Base-by-base conservation (phyloP, 352 stramenopile genomes). In the Thalassiosira mediterranea region DNA sequence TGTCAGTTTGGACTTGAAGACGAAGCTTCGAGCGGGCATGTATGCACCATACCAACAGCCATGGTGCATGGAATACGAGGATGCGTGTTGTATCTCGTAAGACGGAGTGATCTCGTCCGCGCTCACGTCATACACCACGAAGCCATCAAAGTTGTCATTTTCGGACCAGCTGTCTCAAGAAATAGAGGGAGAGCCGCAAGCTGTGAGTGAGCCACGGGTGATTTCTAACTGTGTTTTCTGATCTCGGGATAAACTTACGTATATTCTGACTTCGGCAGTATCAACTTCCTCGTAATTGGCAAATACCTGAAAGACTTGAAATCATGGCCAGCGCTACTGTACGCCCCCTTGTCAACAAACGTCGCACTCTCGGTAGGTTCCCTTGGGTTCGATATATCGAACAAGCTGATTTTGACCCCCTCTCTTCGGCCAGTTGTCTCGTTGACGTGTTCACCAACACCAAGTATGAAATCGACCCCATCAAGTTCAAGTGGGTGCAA, bases 1-100 rank as follows among this genome's bases (percentile, higher is more conserved):
- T 32, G 85, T 88, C 7, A 93, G 17, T 40, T 89, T 81, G 15
- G 77, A 85, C 31, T 87, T 40, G 44, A 93, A 86, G 4, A 91
- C 84, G 21, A 91, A 74, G 37, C 70, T 86, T 53, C 87, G 57
- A 26, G 67, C 66, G 19, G 67, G 57, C 57, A 90, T 63, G 8
- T 63, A 71, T 5, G 59, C 61, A 47, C 61, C 53, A 28, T 78
- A 86, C 60, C 67, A 86, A 34, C 83, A 90, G n/a, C 56, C 72
- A 46, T 32, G 17, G 13, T 76, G 73, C 3, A 73, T 74, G n/a
- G 69, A 56, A 19, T 65, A 48, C 7, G 46, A 60, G 17, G 56
- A 63, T 23, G 68, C 64, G 40, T 83, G 63, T 28, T 67, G 66
- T 51, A 83, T 86, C 21, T 84, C 65, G 47, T 83, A 69, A 25